Base-by-base conservation (phyloP, 1,139 yeast genomes). In the Saccharomyces hybrid region DNA sequence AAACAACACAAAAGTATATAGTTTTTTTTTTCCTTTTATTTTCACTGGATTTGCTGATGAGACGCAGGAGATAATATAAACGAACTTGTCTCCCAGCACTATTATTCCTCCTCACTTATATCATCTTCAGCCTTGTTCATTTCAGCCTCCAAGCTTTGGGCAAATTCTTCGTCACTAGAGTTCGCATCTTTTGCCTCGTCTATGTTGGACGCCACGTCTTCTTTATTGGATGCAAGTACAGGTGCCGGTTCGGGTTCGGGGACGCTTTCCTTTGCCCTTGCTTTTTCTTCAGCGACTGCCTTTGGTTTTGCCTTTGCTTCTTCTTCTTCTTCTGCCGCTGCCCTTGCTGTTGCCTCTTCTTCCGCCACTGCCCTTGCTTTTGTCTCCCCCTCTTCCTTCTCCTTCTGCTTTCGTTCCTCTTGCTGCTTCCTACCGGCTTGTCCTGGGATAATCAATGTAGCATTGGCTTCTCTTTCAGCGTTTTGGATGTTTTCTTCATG, bases 101-200 rank as follows among this genome's bases (percentile, higher is more conserved):
- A 11, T 31, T 50, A 65, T 47, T 63, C 67, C 52, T 64, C 69
- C 52, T 65, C 67, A 50, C 67, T 64, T 13, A 58, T 60, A 26
- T 65, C 66, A 44, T 64, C 67, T 48, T 62, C 62, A 25, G 60
- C 60, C 47, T 60, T 62, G 52, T 62, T 61, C 65, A 66, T 65
- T 47, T 66, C 70, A 11, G 68, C 67, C 52, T 67, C 70, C 34
- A 67, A 57, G 47, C 65, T 65, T 53, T 65, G 62, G 13, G 68
- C 70, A 49, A 66, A 66, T 27, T 66, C 70, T 42, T 65, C 70
- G 50, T 66, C 71, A 51, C 69, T 66, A 34, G 68, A 63, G 51
- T 63, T 59, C 19, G 59, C 62, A 42, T 56, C 54, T 11, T 56
- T 56, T 23, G 48, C 56, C 44, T 19, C n/a, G 50, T 23, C 13